These are phyloP conservation scores for Neurospora sp. DNA, from an alignment of 495 filamentous ascomycete species.

Conservation along the genomic window DNA sequence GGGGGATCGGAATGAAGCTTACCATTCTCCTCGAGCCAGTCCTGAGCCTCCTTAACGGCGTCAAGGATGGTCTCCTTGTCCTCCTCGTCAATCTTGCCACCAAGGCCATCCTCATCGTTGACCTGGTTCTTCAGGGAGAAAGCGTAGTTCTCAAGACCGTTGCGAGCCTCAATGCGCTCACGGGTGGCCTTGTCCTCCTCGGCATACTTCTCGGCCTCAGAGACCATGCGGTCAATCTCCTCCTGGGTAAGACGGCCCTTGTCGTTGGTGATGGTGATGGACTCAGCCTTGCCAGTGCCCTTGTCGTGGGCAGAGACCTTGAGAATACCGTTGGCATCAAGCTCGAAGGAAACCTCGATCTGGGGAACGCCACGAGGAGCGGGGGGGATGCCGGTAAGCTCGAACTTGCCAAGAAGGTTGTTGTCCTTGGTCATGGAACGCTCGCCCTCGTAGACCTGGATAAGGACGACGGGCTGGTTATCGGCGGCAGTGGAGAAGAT, in stretches of 20 bases:
- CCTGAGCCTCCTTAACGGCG: constrained; percentile 92
- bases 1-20: background rate
- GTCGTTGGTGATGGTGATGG: constrained; percentile 97
- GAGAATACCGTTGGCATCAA: constrained; percentile 96
- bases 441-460: constrained; percentile 96
- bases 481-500: constrained; percentile 97
- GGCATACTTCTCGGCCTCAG: constrained; percentile 94
- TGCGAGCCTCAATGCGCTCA: constrained; percentile 88
- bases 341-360: constrained; percentile 95
- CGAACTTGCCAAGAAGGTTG: constrained; percentile 95
- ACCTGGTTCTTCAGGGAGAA: constrained; percentile 99
- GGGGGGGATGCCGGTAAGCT: constrained; percentile 88
- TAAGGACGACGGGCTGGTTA: constrained; percentile 94
- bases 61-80: constrained; percentile 97
- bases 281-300: constrained; percentile 92
- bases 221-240: constrained; percentile 97
- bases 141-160: constrained; percentile 91
- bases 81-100: constrained; percentile 95
- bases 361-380: constrained; percentile 94
- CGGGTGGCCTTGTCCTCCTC: constrained; percentile 98
- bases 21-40: constrained; percentile 94
- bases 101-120: constrained; percentile 93
- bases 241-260: constrained; percentile 93
- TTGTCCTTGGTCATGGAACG: constrained; percentile 94
- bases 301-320: constrained; percentile 94